Conservation (phyloP, 805 yeast genomes). For the Ogataea pignaliae region DNA sequence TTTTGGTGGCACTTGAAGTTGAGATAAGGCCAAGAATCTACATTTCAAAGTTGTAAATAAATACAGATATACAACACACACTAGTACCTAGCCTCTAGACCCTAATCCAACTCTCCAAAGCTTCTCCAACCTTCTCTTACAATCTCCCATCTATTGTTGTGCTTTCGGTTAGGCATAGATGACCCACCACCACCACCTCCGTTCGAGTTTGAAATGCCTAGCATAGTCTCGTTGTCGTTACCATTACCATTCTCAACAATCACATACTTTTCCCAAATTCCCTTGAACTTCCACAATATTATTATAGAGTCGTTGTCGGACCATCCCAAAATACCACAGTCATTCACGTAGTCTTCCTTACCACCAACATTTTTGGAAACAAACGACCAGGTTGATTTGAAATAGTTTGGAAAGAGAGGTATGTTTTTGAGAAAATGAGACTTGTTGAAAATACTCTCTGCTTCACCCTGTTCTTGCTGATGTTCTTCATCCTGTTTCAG, state of each 20-base stretch:
- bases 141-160: constrained; percentile 43
- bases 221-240: constrained; percentile 17
- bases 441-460: constrained; percentile 36
- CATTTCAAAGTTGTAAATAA: neutral
- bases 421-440: constrained; percentile 62
- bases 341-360: constrained; percentile 29
- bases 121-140: constrained; percentile 71
- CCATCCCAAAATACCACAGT: constrained; percentile 64
- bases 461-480: neutral
- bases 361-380: constrained; percentile 57
- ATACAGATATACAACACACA: neutral
- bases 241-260: constrained; percentile 46
- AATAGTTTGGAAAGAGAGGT: constrained; percentile 59
- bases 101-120: constrained; percentile 35
- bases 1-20: constrained; percentile 42
- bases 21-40: constrained; percentile 24
- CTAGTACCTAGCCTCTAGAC: too few species aligned
- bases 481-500: constrained; percentile 5
- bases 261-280: constrained; percentile 83
- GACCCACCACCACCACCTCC: too few species aligned
- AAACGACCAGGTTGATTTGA: constrained; percentile 84
- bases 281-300: constrained; percentile 67
- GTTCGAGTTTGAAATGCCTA: constrained; percentile 3
- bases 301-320: constrained; percentile 67
- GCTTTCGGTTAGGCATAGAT: neutral